A percentile compares a stretch with the other conserved stretches of the same genome.
phyloP scores from a whole-genome alignment of 2,329 filamentous ascomycete genomes.

The Massarina eburnea region DNA sequence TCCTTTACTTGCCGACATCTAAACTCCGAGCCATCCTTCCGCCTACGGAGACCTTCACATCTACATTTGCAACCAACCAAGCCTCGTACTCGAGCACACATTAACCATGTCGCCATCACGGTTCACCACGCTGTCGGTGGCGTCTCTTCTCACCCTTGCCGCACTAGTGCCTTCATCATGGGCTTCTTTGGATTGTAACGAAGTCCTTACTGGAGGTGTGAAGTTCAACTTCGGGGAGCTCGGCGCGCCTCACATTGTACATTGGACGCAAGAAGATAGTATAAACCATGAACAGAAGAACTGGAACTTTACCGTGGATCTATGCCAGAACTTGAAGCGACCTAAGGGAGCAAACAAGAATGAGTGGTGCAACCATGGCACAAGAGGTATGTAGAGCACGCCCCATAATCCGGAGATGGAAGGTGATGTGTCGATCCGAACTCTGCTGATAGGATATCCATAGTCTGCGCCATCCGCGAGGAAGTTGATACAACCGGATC shows the following conservation, averaged over 20 bases:
- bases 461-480: conserved; percentile 76
- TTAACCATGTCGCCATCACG: conserved; percentile 31
- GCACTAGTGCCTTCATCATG: conserved; percentile 30
- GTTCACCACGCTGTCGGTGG: conserved; percentile 23
- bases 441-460: conserved; percentile 1
- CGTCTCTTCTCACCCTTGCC: conserved; percentile 22
- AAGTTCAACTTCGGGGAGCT: conserved; percentile 67
- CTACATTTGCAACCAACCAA: no score
- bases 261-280: conserved; percentile 51
- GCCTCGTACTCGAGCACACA: no score
- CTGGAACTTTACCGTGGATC: conserved; percentile 78
- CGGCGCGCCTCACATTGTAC: conserved; percentile 68
- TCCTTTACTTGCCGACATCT: conserved; percentile 7
- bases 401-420: background rate
- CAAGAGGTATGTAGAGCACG: conserved; percentile 59
- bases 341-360: conserved; percentile 54
- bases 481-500: conserved; percentile 54
- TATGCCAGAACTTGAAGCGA: conserved; percentile 69
- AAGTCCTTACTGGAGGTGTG: conserved; percentile 60
- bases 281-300: conserved; percentile 61
- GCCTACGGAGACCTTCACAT: conserved; percentile 9
- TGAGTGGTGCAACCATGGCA: conserved; percentile 67
- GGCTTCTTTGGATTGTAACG: conserved; percentile 62
- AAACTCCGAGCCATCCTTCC: conserved; percentile 1
- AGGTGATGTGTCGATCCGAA: background rate